Evolutionary conservation across 2,329 filamentous ascomycete species (phyloP).

Genomic region (Phyllosticta paracitricarpa): DNA sequence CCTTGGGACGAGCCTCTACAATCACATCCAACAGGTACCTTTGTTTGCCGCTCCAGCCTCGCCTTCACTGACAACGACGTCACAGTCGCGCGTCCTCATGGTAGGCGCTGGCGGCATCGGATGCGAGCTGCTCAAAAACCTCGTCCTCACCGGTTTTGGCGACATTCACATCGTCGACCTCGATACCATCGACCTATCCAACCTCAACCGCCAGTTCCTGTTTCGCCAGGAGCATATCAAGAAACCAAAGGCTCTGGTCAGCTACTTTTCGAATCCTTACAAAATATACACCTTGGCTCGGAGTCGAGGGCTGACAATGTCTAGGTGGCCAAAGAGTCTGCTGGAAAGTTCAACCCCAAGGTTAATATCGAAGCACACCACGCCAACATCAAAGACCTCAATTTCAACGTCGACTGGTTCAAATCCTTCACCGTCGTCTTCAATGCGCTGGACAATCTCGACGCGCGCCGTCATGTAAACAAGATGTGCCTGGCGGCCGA

Average conservation of each 20-base stretch:
- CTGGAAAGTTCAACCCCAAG: conserved; percentile 78
- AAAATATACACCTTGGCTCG: neutral
- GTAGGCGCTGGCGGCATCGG: conserved; percentile 96
- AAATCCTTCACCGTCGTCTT: conserved; percentile 75
- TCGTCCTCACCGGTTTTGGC: conserved; percentile 83
- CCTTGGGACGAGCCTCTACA: conserved; percentile 54
- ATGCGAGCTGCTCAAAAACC: conserved; percentile 94
- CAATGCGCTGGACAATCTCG: conserved; percentile 93
- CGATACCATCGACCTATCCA: conserved; percentile 96
- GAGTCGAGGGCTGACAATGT: neutral
- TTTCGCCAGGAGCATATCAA: conserved; percentile 97
- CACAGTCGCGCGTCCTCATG: conserved; percentile 76
- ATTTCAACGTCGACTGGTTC: conserved; percentile 88
- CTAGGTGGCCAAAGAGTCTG: conserved; percentile 85
- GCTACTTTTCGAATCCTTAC: neutral
- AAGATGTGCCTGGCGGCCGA: conserved; percentile 91
- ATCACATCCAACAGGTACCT: conserved; percentile 58
- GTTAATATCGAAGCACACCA: conserved; percentile 82
- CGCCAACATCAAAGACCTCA: conserved; percentile 83
- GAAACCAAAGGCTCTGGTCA: conserved; percentile 78
- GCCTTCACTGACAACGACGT: conserved; percentile 18
- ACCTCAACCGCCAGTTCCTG: conserved; percentile 93
- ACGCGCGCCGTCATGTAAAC: conserved; percentile 89
- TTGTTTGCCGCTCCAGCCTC: neutral
- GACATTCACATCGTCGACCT: conserved; percentile 93